A percentile compares a stretch with the other conserved stretches of the same genome.
These are phyloP conservation scores for Candida tammaniensis DNA, from an alignment of 805 yeast genomes.

Conservation along the genomic window DNA sequence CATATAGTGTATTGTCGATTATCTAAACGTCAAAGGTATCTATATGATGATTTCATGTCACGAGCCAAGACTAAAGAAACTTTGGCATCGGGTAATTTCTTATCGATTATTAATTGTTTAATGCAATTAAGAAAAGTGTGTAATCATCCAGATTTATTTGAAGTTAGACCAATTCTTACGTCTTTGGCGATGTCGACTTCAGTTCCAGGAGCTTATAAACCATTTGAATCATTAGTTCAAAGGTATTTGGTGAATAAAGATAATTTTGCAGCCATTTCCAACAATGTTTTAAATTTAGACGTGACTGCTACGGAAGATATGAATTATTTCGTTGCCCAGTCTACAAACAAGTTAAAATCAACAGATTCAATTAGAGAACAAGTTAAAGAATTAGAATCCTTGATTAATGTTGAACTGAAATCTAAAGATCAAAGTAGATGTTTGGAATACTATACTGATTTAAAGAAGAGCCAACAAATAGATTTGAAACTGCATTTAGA, in stretches of 20 bases:
- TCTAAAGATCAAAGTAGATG: conserved; percentile 30
- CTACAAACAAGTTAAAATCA: conserved; percentile 46
- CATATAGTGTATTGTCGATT: conserved; percentile 90
- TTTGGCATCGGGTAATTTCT: conserved; percentile 87
- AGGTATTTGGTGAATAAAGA: conserved; percentile 13
- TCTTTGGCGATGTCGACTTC: conserved; percentile 75
- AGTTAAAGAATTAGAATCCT: conserved; percentile 38
- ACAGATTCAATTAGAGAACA: conserved; percentile 43
- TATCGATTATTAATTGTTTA: conserved; percentile 92
- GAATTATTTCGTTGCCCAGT: conserved; percentile 46
- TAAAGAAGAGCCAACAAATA: conserved; percentile 50
- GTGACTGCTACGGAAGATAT: conserved; percentile 46
- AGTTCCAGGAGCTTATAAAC: conserved; percentile 49
- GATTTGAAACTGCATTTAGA: conserved; percentile 51
- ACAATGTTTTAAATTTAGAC: conserved; percentile 59
- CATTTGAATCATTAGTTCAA: conserved; percentile 35
- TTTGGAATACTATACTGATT: conserved; percentile 57
- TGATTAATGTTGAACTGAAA: conserved; percentile 20
- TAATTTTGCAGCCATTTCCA: conserved; percentile 22
- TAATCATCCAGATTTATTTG: conserved; percentile 94
- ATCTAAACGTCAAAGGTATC: conserved; percentile 85
- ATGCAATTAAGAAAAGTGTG: conserved; percentile 98
- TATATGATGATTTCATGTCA: conserved; percentile 96
- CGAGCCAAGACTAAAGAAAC: conserved; percentile 95
- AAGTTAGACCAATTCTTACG: conserved; percentile 90